phyloP scores from a whole-genome alignment of 306 rosid species.

The Trifolium dubium region DNA sequence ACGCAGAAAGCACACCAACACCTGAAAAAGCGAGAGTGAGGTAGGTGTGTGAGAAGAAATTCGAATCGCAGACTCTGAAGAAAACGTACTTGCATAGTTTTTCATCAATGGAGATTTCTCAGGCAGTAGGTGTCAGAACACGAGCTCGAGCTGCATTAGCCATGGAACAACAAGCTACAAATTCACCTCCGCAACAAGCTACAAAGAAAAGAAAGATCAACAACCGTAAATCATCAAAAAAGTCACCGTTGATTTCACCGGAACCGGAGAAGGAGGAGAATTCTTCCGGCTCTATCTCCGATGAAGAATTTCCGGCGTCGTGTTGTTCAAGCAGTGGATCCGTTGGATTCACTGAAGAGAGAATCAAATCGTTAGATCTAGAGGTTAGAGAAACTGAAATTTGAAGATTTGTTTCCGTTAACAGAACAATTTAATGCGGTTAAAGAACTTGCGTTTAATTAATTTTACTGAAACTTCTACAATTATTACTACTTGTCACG shows the following conservation, averaged over 20 bases:
- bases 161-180: constrained; percentile 33
- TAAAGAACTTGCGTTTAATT: constrained; percentile 33
- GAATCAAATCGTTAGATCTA: constrained; percentile 68
- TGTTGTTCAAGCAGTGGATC: constrained; percentile 84
- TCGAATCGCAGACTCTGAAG: constrained; percentile 33
- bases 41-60: constrained; percentile 46
- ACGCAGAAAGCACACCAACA: constrained; percentile 20
- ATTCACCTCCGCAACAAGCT: constrained; percentile 19
- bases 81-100: constrained; percentile 46
- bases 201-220: constrained; percentile 55
- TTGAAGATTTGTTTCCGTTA: constrained; percentile 21
- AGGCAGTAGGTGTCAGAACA: constrained; percentile 57
- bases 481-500: constrained; percentile 4
- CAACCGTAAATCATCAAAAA: constrained; percentile 35
- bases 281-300: constrained; percentile 49
- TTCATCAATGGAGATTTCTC: constrained; percentile 61
- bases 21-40: constrained; percentile 33
- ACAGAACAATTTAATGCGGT: constrained; percentile 22
- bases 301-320: constrained; percentile 52
- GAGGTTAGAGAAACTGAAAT: constrained; percentile 49
- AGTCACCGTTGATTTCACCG: constrained; percentile 9
- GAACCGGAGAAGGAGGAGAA: constrained; percentile 35
- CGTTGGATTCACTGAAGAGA: constrained; percentile 43
- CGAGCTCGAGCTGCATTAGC: constrained; percentile 61
- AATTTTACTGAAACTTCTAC: not conserved